phyloP scores from a whole-genome alignment of 768 basidiomycete genomes.

The Russula dissimulans region DNA sequence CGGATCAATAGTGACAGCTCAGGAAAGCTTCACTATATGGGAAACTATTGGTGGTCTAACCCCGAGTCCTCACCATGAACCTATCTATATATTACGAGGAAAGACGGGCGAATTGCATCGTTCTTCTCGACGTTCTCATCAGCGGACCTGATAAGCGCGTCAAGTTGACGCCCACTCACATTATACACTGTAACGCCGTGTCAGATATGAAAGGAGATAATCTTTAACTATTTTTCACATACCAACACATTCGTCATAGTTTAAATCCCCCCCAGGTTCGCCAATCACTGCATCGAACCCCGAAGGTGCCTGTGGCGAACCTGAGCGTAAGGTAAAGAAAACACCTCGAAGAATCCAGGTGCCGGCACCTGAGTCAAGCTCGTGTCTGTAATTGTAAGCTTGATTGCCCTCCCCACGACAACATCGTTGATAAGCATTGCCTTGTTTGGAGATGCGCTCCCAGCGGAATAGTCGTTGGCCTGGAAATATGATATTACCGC shows the following conservation, averaged over 20 bases:
- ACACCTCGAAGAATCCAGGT: not conserved
- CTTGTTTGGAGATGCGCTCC: conserved; percentile 12
- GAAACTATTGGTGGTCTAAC: no score
- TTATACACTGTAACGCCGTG: conserved; percentile 13
- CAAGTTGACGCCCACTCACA: conserved; percentile 5
- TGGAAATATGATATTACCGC: not conserved
- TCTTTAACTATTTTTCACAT: not conserved
- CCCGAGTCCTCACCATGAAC: no score
- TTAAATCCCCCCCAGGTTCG: no score
- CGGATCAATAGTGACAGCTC: no score
- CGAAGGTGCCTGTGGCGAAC: conserved; percentile 15
- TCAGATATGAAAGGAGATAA: not conserved
- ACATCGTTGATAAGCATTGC: conserved; percentile 24
- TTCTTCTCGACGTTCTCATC: conserved; percentile 14
- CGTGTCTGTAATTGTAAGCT: not conserved
- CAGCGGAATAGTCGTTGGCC: conserved; percentile 22
- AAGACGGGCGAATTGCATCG: conserved; percentile 23
- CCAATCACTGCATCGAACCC: conserved; percentile 21
- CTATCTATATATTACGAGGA: conserved; percentile 20
- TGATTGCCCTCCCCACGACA: conserved; percentile 16
- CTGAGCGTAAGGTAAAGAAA: not conserved
- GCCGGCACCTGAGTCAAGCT: conserved; percentile 17
- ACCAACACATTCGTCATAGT: conserved; percentile 17
- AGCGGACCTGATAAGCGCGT: not conserved
- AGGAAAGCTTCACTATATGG: no score